Evolutionary conservation across 2,329 filamentous ascomycete genomes (phyloP), one percentile per base, ranked within the genome.

Genomic region (Fusarium dimerum): DNA sequence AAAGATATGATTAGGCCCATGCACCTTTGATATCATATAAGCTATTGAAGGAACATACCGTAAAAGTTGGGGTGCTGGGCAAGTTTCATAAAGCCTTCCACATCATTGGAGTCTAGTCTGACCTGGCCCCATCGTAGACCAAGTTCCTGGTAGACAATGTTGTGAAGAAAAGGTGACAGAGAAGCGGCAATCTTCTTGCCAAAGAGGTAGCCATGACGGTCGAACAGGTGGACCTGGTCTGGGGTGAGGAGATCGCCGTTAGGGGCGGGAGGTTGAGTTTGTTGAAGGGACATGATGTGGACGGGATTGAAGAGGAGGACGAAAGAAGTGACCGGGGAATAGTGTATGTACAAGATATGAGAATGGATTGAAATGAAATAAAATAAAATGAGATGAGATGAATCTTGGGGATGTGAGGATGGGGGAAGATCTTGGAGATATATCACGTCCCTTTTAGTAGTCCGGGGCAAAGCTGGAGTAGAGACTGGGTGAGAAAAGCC

Each of bases 41-140:
- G 40, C 12, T 6, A 10, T 16, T 4, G 40, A n/a, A n/a, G 34
- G n/a, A 15, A 45, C 73, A 40, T 71, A 80, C 85, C 86, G 64
- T 85, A 87, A 68, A 85, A 88, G 59, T 79, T 74, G 15, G 81
- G 79, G 57, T 85, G 72, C 53, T 77, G 75, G 34, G 82, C 76
- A 8, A 87, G 72, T 17, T 73, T 57, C 18, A 83, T 66, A 60
- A 83, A 84, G 18, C 69, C 62, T 8, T 69, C 55, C 57, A 83
- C 76, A 57, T 80, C 74, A 30, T 70, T 70, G 3, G 80, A 82
- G 56, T 84, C 81, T 26, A 83, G 74, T 12, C 80, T 73, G 32
- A 76, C 63, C 59, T 83, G 80, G 50, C 71, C 74, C 78, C 81
- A 83, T 39, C 74, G 72, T 45, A 83, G 68, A 6, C 72, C 72